Evolutionary conservation across 2,329 filamentous ascomycete species (phyloP).

Genomic region (Zasmidium cellare): DNA sequence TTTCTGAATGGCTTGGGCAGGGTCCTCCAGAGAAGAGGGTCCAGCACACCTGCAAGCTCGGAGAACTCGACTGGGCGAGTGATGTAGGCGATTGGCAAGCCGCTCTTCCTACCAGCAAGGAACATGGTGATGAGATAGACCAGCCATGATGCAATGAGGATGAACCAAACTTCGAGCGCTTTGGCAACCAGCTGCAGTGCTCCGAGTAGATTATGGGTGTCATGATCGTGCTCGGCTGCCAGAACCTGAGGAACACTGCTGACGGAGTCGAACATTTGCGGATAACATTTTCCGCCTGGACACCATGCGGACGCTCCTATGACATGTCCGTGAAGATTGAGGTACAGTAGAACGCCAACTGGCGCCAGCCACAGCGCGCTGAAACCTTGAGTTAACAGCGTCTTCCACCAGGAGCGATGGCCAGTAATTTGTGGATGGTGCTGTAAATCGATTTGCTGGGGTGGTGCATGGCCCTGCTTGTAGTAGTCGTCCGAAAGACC

Average conservation of each 20-base stretch:
- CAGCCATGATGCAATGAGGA: constrained; percentile 23
- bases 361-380: constrained; percentile 31
- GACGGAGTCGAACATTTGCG: constrained; percentile 7
- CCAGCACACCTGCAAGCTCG: constrained; percentile 23
- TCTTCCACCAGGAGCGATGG: constrained; percentile 1
- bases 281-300: constrained; percentile 21
- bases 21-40: constrained; percentile 21
- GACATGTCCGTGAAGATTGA: constrained; percentile 28
- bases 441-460: not conserved
- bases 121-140: constrained; percentile 27
- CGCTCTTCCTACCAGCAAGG: constrained; percentile 19
- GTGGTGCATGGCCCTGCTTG: not conserved
- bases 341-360: constrained; percentile 25
- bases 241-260: not conserved
- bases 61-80: constrained; percentile 26
- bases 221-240: not conserved
- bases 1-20: constrained; percentile 3
- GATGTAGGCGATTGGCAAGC: constrained; percentile 27
- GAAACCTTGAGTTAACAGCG: constrained; percentile 18
- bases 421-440: not conserved
- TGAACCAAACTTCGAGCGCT: constrained; percentile 31
- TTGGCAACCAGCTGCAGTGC: constrained; percentile 29
- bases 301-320: constrained; percentile 34
- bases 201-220: constrained; percentile 18
- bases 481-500: not conserved